Evolutionary conservation across 2,329 filamentous ascomycete genomes (phyloP), one percentile per base, ranked within the genome.

Genomic region (Zasmidium angulare): DNA sequence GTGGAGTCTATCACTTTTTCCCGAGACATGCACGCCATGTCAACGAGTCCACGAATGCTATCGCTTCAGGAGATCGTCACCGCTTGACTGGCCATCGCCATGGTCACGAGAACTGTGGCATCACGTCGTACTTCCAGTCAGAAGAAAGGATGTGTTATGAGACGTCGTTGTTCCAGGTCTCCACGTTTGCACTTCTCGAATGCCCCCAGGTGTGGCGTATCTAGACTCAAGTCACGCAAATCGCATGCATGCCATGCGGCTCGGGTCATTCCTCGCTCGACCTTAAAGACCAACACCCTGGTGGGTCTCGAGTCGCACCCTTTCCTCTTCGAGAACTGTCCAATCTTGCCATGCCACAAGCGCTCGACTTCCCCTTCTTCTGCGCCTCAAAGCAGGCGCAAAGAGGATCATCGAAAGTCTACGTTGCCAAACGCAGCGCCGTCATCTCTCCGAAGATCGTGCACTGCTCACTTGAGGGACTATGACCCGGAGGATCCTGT

Each of bases 261-360:
- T 53, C 51, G 51, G 51, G 36, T 53, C 50, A 29, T 53, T 22
- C 22, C 36, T 23, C n/a, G 36, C 36, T 23, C n/a, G 36, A 40
- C 40, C 51, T 53, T 23, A 40, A 53, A 43, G 36, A 43, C 36
- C 36, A 43, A 26, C 51, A 20, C 24, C 19, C 21, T 29, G 10
- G 51, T 53, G 36, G 23, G 46, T 46, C 51, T 53, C 19, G 36
- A 46, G 51, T 46, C 17, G 23, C 9, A 24, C 2, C 23, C 23
- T 29, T 46, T 31, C 50, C 50, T 52, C 7, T 40, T 52, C n/a
- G 29, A 36, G 50, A 52, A 36, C 19, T 36, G 50, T 52, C 50
- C 50, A 52, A 40, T 52, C 50, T 52, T 22, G 50, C 19, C 24
- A 52, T 40, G 50, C 26, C 24, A 14, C 50, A 52, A 52, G 50